Evolutionary conservation across 805 yeast species (phyloP).

Genomic region (Starmerella sirachaensis): DNA sequence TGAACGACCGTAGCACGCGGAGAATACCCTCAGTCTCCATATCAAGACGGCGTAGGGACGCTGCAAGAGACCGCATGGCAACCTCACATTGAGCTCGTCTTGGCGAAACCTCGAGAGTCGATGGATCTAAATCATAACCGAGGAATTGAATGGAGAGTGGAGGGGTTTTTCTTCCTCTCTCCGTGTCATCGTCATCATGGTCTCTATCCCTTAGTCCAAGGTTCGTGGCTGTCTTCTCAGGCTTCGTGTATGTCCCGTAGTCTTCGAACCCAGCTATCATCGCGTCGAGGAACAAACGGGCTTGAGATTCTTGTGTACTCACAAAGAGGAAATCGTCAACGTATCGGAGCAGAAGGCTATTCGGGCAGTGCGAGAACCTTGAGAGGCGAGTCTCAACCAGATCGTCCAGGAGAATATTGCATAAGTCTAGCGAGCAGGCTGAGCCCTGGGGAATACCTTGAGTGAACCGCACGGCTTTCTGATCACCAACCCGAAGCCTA

Average conservation of each 20-base stretch:
- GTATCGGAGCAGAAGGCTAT: conserved; percentile 42
- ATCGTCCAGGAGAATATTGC: conserved; percentile 60
- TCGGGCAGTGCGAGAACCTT: conserved; percentile 19
- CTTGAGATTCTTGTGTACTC: conserved; percentile 33
- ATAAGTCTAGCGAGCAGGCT: conserved; percentile 58
- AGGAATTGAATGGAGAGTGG: no score
- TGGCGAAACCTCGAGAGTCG: conserved; percentile 7
- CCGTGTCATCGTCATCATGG: background rate
- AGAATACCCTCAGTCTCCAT: background rate
- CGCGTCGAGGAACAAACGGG: conserved; percentile 20
- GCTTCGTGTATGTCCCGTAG: conserved; percentile 8
- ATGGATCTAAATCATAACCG: conserved; percentile 3
- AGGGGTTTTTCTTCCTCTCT: no score
- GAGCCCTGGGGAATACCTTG: conserved; percentile 80
- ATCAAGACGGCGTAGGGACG: background rate
- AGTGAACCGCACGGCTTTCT: conserved; percentile 36
- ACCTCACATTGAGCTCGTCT: background rate
- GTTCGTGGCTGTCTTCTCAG: conserved; percentile 7
- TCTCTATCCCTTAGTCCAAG: background rate
- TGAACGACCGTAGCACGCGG: background rate
- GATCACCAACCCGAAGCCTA: conserved; percentile 27
- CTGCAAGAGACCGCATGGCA: background rate
- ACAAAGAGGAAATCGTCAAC: conserved; percentile 82
- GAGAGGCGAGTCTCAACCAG: conserved; percentile 33
- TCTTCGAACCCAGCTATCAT: conserved; percentile 10